Percentiles rank a stretch among this genome's conserved stretches.
phyloP scores from a whole-genome alignment of 495 filamentous ascomycete species.

The Clavariopsis aquatica region DNA sequence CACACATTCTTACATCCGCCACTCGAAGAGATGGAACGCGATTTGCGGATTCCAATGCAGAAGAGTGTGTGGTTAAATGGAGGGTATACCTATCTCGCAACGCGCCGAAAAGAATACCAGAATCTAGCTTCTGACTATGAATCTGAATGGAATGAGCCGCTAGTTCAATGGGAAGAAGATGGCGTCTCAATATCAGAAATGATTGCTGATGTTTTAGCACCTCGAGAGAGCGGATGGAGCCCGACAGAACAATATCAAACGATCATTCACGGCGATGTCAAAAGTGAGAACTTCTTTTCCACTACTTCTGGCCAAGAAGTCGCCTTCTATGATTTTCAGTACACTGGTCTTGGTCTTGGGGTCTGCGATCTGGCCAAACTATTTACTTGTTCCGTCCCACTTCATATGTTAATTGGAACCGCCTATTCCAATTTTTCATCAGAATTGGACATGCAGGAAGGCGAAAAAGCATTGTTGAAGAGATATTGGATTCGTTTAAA shows the following conservation, averaged over 20 bases:
- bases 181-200: constrained; percentile 32
- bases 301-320: constrained; percentile 40
- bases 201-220: constrained; percentile 40
- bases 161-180: constrained; percentile 32
- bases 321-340: constrained; percentile 54
- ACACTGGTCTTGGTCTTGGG: constrained; percentile 49
- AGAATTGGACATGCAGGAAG: constrained; percentile 37
- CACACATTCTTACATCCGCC: constrained; percentile 41
- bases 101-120: constrained; percentile 46
- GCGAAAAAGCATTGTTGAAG: constrained; percentile 45
- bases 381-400: constrained; percentile 35
- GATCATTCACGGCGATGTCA: constrained; percentile 53
- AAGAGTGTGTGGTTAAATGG: constrained; percentile 48
- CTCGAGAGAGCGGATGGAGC: constrained; percentile 14
- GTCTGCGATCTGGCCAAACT: constrained; percentile 54
- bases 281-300: constrained; percentile 49
- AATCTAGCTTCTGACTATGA: constrained; percentile 34
- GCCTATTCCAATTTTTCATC: constrained; percentile 11
- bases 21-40: constrained; percentile 40
- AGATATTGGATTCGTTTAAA: constrained; percentile 42
- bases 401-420: constrained; percentile 8
- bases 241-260: constrained; percentile 43
- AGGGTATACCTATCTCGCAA: constrained; percentile 53
- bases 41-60: constrained; percentile 21
- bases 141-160: constrained; percentile 44